Base-by-base conservation (phyloP, 345 rosid genomes). In the Abelmoschus esculentus region DNA sequence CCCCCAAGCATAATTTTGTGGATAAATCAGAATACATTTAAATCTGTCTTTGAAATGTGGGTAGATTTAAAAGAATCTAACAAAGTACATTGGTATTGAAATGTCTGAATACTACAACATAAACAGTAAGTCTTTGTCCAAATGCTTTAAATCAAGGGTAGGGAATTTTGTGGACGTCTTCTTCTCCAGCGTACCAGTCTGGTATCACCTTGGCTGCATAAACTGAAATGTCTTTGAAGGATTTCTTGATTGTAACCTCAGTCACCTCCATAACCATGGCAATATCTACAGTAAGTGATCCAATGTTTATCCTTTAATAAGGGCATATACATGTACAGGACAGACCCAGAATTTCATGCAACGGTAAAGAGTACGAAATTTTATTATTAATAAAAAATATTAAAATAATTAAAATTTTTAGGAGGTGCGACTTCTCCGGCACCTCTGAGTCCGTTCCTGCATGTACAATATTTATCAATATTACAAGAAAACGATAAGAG, bases 231-330 rank as follows among this genome's bases (percentile, higher is more conserved):
- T 79, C 82, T 59, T 69, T 79, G 44, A 73, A 73, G 13, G 77
- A 76, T 28, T 76, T 76, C 73, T 47, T 75, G 42, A 76, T 66
- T 3, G 82, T 79, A 17, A 49, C 44, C 64, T 79, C 70, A 22
- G 77, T 76, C 17, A 76, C 75, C 31, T 67, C 77, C 22, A 74
- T 34, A 17, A 52, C 70, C 15, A 32, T 0, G 5, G 77, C 71
- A 2, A 76, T 67, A 47, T 79, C 82, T 76, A 55, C 69, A 47
- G 36, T 1, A 2, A 61, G 3, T 18, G 8, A 17, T 11, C 1
- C 15, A 19, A 9, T 36, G 3, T 61, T 34, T 3, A 34, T 34
- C 38, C 38, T 5, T 34, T 34, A 38, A 2, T 50, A 50, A 50
- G 19, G 15, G 7, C 1, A n/a, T 50, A 50, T 53, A 38, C 9